These are phyloP conservation scores for Pythium pectinolyticum DNA, from an alignment of 352 stramenopile genomes.

Conservation along the genomic window DNA sequence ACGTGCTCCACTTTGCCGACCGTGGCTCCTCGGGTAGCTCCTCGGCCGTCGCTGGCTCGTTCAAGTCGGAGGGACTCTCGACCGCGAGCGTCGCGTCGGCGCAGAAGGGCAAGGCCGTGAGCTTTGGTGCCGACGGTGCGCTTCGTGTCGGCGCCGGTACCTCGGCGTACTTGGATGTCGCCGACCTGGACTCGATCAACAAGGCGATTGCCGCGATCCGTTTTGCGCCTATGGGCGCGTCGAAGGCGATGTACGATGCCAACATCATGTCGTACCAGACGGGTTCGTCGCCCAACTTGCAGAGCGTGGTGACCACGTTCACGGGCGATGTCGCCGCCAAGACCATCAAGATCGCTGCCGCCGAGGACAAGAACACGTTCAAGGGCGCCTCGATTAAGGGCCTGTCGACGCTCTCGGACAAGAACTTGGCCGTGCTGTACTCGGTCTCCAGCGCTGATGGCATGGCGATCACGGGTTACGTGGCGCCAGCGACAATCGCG, in stretches of 20 bases:
- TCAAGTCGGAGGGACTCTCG: slow-evolving; percentile 24
- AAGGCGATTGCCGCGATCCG: slow-evolving; percentile 56
- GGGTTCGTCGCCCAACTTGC: slow-evolving; percentile 35
- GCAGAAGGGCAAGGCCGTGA: slow-evolving; percentile 58
- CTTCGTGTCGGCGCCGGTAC: slow-evolving; percentile 63
- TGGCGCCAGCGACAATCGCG: slow-evolving; percentile 52
- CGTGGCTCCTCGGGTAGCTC: slow-evolving; percentile 37
- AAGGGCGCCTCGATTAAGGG: slow-evolving; percentile 54
- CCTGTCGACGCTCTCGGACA: slow-evolving; percentile 64
- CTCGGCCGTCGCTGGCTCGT: slow-evolving; percentile 34
- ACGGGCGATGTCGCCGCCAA: slow-evolving; percentile 42
- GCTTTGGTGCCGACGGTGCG: slow-evolving; percentile 48
- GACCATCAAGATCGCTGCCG: slow-evolving; percentile 46
- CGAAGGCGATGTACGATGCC: slow-evolving; percentile 42
- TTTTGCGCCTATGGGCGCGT: slow-evolving; percentile 55
- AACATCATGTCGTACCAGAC: slow-evolving; percentile 68
- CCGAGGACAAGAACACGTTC: slow-evolving; percentile 50
- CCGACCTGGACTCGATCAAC: slow-evolving; percentile 44
- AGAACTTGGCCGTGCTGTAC: slow-evolving; percentile 47
- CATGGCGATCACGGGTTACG: slow-evolving; percentile 40
- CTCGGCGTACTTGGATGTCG: slow-evolving; percentile 63
- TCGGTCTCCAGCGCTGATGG: slow-evolving; percentile 45
- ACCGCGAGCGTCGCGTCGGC: slow-evolving; percentile 24
- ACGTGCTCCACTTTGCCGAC: slow-evolving; percentile 81
- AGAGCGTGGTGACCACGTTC: slow-evolving; percentile 57